Conservation (phyloP, 164 flowering plant species). For the Dillenia suffruticosa region DNA sequence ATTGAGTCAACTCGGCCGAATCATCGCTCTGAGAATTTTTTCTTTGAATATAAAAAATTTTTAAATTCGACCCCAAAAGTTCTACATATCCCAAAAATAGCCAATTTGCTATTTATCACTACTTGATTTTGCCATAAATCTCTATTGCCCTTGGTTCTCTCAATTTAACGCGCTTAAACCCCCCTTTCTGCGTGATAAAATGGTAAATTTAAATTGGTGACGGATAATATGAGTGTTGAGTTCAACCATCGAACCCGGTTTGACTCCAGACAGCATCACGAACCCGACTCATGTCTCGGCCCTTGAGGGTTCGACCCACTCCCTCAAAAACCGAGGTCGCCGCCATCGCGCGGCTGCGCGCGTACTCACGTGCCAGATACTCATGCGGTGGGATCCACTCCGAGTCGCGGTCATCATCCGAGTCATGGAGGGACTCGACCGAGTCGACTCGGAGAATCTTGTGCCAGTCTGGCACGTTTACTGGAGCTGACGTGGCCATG, state of each 20-base stretch:
- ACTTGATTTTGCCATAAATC: no score
- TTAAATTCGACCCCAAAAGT: background rate
- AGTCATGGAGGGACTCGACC: conserved; percentile 57
- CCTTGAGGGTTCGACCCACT: conserved; percentile 91
- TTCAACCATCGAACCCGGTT: conserved; percentile 83
- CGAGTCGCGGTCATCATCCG: conserved; percentile 40
- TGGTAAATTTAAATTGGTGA: background rate
- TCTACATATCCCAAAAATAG: no score
- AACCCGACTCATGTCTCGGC: conserved; percentile 93
- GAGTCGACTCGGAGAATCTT: conserved; percentile 68
- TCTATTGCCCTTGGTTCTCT: no score
- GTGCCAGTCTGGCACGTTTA: conserved; percentile 83
- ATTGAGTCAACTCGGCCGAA: conserved; percentile 24
- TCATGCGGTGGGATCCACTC: conserved; percentile 90
- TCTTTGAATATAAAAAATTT: background rate
- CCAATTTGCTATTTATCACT: no score
- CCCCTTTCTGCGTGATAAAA: background rate
- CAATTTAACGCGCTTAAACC: no score
- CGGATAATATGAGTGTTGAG: background rate
- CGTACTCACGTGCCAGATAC: conserved; percentile 65
- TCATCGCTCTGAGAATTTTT: conserved; percentile 32
- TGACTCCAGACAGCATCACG: conserved; percentile 95
- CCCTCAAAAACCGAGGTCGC: conserved; percentile 81
- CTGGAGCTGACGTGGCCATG: conserved; percentile 79
- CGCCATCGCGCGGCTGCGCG: conserved; percentile 33